Percentiles rank a stretch among this genome's conserved stretches.
These are phyloP conservation scores for Punica granatum DNA, from an alignment of 345 rosid species.

Conservation along the genomic window DNA sequence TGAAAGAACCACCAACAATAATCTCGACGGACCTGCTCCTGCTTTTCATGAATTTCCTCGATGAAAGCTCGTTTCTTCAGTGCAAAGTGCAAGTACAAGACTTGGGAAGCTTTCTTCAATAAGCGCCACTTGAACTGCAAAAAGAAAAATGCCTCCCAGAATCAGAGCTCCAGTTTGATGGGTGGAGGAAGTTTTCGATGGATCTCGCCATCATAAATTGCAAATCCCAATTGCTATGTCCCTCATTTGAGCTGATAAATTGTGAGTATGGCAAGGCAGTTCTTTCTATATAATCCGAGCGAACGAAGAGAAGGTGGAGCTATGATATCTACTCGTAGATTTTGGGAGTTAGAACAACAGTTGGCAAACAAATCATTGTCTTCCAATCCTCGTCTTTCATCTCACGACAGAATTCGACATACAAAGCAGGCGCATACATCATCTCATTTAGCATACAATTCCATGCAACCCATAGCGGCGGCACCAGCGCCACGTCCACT, in stretches of 20 bases:
- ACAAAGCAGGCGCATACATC: not conserved
- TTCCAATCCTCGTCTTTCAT: not conserved
- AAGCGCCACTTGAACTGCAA: slow-evolving; percentile 85
- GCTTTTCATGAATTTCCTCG: slow-evolving; percentile 98
- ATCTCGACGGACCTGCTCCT: slow-evolving; percentile 71
- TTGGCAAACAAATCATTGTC: not conserved
- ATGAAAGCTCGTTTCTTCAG: slow-evolving; percentile 85
- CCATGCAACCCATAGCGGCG: not conserved
- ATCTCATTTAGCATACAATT: not conserved
- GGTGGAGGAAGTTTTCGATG: not conserved
- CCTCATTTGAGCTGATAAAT: not conserved
- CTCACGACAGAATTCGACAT: not conserved
- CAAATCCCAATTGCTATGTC: not conserved
- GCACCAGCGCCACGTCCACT: not conserved
- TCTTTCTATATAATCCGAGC: not conserved
- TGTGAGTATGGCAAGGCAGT: not conserved
- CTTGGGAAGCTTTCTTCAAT: slow-evolving; percentile 84
- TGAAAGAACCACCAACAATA: not conserved
- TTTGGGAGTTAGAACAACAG: not conserved
- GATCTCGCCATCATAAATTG: not conserved
- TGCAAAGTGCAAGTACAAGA: slow-evolving; percentile 80
- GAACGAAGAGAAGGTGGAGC: too few relatives aligned
- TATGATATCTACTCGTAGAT: not conserved
- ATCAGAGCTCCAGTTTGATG: not conserved
- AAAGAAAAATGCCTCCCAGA: not conserved